phyloP scores from a whole-genome alignment of 352 stramenopile species.

The Globisporangium irregulare region DNA sequence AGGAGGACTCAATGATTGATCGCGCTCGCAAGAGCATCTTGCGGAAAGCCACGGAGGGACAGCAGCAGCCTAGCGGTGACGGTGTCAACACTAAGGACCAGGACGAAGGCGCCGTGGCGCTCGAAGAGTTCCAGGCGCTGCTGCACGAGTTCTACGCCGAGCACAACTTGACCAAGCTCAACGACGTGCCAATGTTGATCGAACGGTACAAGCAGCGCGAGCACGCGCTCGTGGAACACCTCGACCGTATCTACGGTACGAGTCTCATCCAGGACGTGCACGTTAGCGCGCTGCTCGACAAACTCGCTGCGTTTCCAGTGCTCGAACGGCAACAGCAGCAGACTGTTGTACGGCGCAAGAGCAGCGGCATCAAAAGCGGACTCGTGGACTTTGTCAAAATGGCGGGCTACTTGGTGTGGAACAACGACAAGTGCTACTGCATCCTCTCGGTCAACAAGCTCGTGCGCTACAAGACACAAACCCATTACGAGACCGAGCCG shows the following conservation, averaged over 20 bases:
- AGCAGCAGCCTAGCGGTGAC: neutral
- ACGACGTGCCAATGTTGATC: slow-evolving; percentile 54
- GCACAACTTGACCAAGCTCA: slow-evolving; percentile 57
- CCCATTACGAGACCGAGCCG: slow-evolving; percentile 35
- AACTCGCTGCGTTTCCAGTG: slow-evolving; percentile 10
- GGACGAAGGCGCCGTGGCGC: slow-evolving; percentile 8
- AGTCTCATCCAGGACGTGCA: slow-evolving; percentile 29
- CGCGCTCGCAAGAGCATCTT: slow-evolving; percentile 14
- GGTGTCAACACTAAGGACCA: neutral
- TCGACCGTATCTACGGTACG: slow-evolving; percentile 71
- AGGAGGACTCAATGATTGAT: slow-evolving; percentile 28
- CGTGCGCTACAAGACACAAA: slow-evolving; percentile 40
- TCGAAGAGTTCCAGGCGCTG: slow-evolving; percentile 27
- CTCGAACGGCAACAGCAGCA: neutral
- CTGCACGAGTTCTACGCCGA: slow-evolving; percentile 56
- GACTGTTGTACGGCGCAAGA: slow-evolving; percentile 15
- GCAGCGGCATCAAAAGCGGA: slow-evolving; percentile 31
- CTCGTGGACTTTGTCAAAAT: slow-evolving; percentile 45
- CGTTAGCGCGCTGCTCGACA: slow-evolving; percentile 30
- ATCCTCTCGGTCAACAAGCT: slow-evolving; percentile 55
- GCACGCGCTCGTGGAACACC: slow-evolving; percentile 46
- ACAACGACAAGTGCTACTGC: slow-evolving; percentile 35
- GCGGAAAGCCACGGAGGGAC: slow-evolving; percentile 7
- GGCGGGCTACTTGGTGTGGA: slow-evolving; percentile 40
- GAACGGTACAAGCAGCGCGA: slow-evolving; percentile 51